Conservation (phyloP, 169 alveolate species). For the Cryptosporidium felis region DNA sequence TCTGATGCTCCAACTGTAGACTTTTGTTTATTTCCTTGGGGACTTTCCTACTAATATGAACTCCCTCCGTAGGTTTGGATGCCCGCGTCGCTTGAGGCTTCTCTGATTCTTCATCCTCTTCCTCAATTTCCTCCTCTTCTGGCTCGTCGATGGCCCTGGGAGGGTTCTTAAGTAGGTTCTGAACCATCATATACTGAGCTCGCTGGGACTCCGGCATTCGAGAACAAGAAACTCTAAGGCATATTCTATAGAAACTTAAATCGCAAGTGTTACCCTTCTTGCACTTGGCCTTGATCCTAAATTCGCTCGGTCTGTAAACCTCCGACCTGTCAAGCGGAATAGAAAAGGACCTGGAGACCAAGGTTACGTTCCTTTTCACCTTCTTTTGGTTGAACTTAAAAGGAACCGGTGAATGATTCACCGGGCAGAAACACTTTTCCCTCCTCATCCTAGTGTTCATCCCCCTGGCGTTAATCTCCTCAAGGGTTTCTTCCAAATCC, state of each 20-base stretch:
- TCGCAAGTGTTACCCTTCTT: slow-evolving; percentile 7
- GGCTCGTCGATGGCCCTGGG: not conserved
- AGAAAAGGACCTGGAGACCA: slow-evolving; percentile 32
- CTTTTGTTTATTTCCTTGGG: not conserved
- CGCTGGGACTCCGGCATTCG: slow-evolving; percentile 57
- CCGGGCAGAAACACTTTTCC: slow-evolving; percentile 38
- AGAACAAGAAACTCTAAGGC: slow-evolving; percentile 29
- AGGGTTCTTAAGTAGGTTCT: not conserved
- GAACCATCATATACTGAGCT: slow-evolving; percentile 27
- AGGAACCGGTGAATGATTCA: slow-evolving; percentile 5
- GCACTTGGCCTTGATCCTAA: slow-evolving; percentile 32
- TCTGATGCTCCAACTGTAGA: not conserved
- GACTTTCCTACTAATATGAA: not conserved
- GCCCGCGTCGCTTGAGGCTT: not conserved
- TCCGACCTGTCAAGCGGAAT: slow-evolving; percentile 50
- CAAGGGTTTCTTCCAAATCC: slow-evolving; percentile 47
- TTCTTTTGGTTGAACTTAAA: not conserved
- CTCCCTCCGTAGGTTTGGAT: not conserved
- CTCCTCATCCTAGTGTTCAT: not conserved
- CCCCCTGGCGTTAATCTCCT: slow-evolving; percentile 25
- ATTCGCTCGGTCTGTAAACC: slow-evolving; percentile 54
- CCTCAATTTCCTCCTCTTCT: slow-evolving; percentile 3
- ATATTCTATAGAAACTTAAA: slow-evolving; percentile 11
- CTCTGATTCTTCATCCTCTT: not conserved
- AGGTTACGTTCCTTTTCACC: not conserved